Evolutionary conservation across 2,329 filamentous ascomycete genomes (phyloP), one percentile per base, ranked within the genome.

Genomic region (Tolypocladium inflatum): DNA sequence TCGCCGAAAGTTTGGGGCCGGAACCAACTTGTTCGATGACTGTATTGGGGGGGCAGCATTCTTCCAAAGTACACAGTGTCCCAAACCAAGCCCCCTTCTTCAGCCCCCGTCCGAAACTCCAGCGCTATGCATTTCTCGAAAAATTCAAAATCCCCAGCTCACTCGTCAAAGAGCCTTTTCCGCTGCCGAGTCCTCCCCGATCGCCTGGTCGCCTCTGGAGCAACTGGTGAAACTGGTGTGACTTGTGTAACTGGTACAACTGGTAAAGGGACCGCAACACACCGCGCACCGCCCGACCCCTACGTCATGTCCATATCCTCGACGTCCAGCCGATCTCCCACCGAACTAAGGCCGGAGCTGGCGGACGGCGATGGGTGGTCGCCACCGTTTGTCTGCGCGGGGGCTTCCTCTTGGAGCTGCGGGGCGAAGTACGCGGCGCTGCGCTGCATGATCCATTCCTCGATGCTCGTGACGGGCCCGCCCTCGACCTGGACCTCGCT

Each of bases 401-500:
- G 37, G 61, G 10, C 56, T 59, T 35, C 55, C 38, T 17, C 39
- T 30, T 23, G 56, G 37, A 33, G 62, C 62, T 30, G 60, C 19
- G 54, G 30, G 11, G 26, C 19, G 30, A 55, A 55, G 54, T 55
- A 55, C 1, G 48, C 42, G 23, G 51, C 62, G 38, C 61, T 67
- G 15, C 70, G 67, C 55, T 68, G 68, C 41, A 63, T 63, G 50
- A 74, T 71, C 73, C 73, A 75, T 57, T 74, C 73, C 23, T 67
- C 56, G 41, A 75, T 73, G 59, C 64, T 71, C 19, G 68, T 70
- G 33, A 70, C 66, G 10, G 67, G 62, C 23, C 90, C 90, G 50
- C 92, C 92, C 70, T 96, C 91, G 55, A 96, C 87, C 55, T 86
- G 78, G 35, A 96, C 76, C 9, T 87, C 82, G 66, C 84, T 84